Conservation (phyloP, 2,329 filamentous ascomycete species). For the Cladosporium halotolerans region DNA sequence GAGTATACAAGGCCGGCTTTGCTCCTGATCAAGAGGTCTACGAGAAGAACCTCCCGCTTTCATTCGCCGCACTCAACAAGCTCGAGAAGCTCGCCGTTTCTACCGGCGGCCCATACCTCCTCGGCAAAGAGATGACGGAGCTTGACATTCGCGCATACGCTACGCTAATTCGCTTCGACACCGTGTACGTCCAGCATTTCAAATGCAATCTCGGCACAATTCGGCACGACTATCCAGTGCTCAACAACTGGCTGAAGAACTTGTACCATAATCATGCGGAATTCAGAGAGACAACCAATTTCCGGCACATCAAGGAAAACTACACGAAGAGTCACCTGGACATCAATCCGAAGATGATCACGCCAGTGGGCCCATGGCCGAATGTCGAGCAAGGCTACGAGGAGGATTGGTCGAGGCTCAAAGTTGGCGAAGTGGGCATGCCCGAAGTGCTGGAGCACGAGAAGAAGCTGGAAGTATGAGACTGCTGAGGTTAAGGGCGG, state of each 20-base stretch:
- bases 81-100: constrained; percentile 45
- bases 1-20: constrained; percentile 59
- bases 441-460: constrained; percentile 32
- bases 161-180: constrained; percentile 53
- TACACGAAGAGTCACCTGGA: constrained; percentile 55
- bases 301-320: constrained; percentile 64
- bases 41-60: constrained; percentile 46
- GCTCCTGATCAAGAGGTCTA: constrained; percentile 51
- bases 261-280: constrained; percentile 53
- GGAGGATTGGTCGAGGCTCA: constrained; percentile 43
- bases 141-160: constrained; percentile 53
- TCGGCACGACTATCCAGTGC: constrained; percentile 50
- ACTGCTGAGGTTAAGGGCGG: neutral
- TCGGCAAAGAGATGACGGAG: constrained; percentile 52
- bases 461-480: constrained; percentile 19
- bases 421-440: constrained; percentile 43
- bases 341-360: constrained; percentile 57
- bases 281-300: constrained; percentile 56
- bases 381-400: constrained; percentile 50
- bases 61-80: constrained; percentile 56
- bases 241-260: constrained; percentile 56
- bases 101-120: constrained; percentile 50
- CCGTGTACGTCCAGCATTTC: constrained; percentile 54
- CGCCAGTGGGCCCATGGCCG: constrained; percentile 56
- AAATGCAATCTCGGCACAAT: constrained; percentile 62